A percentile compares a stretch with the other conserved stretches of the same genome.
Evolutionary conservation across 2,329 filamentous ascomycete species (phyloP).

Genomic region (Pseudonectria foliicola): DNA sequence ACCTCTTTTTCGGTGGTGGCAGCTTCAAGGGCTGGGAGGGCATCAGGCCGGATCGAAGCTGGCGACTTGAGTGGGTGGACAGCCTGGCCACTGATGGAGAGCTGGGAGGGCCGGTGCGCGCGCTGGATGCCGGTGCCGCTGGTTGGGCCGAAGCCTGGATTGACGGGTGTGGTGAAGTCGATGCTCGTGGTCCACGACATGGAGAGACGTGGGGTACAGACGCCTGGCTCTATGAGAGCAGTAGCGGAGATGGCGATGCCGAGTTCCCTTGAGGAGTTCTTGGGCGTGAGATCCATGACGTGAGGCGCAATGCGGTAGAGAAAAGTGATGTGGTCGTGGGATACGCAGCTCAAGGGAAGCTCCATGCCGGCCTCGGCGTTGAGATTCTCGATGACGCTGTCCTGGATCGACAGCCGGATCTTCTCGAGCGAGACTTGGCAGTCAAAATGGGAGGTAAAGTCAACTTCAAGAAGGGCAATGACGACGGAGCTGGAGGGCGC

Average conservation of each 20-base stretch:
- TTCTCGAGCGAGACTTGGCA: conserved; percentile 57
- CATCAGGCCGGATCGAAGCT: conserved; percentile 50
- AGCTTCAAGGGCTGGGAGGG: conserved; percentile 52
- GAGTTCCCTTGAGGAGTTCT: conserved; percentile 44
- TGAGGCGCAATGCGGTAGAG: conserved; percentile 59
- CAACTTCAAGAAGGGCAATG: conserved; percentile 65
- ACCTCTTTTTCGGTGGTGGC: conserved; percentile 39
- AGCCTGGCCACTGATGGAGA: conserved; percentile 51
- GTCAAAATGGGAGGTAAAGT: conserved; percentile 63
- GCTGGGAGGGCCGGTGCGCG: conserved; percentile 54
- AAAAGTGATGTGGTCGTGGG: conserved; percentile 69
- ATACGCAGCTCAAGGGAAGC: conserved; percentile 55
- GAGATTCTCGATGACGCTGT: conserved; percentile 53
- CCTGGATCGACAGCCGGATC: conserved; percentile 49
- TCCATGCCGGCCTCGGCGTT: conserved; percentile 39
- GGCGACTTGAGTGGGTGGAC: conserved; percentile 51
- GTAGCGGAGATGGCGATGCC: conserved; percentile 55
- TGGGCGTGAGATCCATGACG: conserved; percentile 37
- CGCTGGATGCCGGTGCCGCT: conserved; percentile 51
- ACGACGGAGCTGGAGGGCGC: conserved; percentile 52
- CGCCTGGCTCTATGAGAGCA: conserved; percentile 46
- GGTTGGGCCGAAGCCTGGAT: conserved; percentile 52
- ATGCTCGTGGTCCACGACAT: conserved; percentile 64
- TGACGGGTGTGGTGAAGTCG: conserved; percentile 61
- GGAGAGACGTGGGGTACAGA: conserved; percentile 53